Conservation (phyloP, 1,284 basidiomycete genomes). For the Ustilago tritici region DNA sequence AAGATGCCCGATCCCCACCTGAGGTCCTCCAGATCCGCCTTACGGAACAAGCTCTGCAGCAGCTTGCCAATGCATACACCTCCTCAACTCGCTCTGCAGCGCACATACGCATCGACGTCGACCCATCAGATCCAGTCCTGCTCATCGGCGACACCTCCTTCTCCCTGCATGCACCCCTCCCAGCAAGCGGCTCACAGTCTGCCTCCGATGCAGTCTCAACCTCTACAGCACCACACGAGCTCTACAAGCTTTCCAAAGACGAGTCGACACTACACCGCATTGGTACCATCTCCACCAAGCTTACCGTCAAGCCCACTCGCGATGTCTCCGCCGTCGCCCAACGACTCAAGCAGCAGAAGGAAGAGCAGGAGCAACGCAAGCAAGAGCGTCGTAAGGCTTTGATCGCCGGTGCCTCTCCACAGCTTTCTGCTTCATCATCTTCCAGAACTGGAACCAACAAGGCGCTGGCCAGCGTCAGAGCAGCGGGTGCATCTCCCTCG, state of each 20-base stretch:
- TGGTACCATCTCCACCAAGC: slow-evolving; percentile 38
- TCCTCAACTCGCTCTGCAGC: not conserved
- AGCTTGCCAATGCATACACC: slow-evolving; percentile 24
- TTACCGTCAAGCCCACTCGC: slow-evolving; percentile 37
- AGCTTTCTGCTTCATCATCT: slow-evolving; percentile 20
- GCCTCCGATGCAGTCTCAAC: slow-evolving; percentile 10
- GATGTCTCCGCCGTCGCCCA: slow-evolving; percentile 44
- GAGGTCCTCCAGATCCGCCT: slow-evolving; percentile 39
- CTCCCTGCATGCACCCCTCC: slow-evolving; percentile 32
- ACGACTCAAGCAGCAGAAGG: slow-evolving; percentile 49
- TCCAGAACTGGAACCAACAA: slow-evolving; percentile 27
- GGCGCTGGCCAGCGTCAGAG: slow-evolving; percentile 17
- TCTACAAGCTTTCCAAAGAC: slow-evolving; percentile 40
- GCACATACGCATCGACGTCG: slow-evolving; percentile 33
- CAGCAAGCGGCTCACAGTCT: slow-evolving; percentile 3
- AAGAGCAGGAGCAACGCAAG: slow-evolving; percentile 49
- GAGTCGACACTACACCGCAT: slow-evolving; percentile 37
- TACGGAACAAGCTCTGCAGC: slow-evolving; percentile 36
- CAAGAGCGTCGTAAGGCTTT: slow-evolving; percentile 40
- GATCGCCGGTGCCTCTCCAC: slow-evolving; percentile 37
- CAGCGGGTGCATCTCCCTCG: not conserved
- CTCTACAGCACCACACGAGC: slow-evolving; percentile 39
- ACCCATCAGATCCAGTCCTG: slow-evolving; percentile 23
- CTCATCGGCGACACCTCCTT: slow-evolving; percentile 28
- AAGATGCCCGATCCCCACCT: slow-evolving; percentile 9